Base-by-base conservation (phyloP, 2,329 filamentous ascomycete genomes). In the Aspergillus aculeatus region DNA sequence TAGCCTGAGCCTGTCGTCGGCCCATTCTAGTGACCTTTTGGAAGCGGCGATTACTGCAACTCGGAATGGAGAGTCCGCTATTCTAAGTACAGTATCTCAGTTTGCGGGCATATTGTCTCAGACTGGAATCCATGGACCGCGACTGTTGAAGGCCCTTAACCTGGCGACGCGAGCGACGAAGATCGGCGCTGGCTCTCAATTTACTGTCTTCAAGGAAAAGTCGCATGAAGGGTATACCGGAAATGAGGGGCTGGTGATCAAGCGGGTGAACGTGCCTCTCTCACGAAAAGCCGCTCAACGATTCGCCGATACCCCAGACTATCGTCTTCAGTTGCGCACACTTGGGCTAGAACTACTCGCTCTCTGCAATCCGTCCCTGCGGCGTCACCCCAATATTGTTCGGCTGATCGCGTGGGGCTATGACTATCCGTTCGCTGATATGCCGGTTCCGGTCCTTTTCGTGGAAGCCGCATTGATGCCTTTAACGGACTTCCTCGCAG, bases 241-340 rank as follows among this genome's bases (percentile, higher is more conserved):
- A 6, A 66, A 66, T 48, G 62, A 71, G 50, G 67, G 62, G 10
- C 51, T 69, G 26, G 69, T 71, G 3, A 64, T 71, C 21, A 71
- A 71, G 54, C 68, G 68, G 7, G 67, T 71, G 47, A 71, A 69
- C 52, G 59, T 71, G 26, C 64, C 65, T 4, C 62, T 71, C 14
- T 64, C 68, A 16, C 60, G 60, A 32, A 61, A 65, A 19, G 56
- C 56, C 10, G 60, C 56, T 5, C 55, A 61, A 31, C 61, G 66
- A 24, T 71, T 71, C 41, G 64, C 68, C 0, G 53, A 64, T 1
- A 65, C 66, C 19, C 60, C 47, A 5, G 67, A 69, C 9, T 71
- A 71, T 56, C 65, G 69, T 16, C 55, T 59, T 9, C 68, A 69
- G 58, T 49, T 71, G 41, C 63, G 64, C 16, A 66, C 66, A 4